phyloP scores from a whole-genome alignment of 345 rosid species.

The Physaria fendleri region DNA sequence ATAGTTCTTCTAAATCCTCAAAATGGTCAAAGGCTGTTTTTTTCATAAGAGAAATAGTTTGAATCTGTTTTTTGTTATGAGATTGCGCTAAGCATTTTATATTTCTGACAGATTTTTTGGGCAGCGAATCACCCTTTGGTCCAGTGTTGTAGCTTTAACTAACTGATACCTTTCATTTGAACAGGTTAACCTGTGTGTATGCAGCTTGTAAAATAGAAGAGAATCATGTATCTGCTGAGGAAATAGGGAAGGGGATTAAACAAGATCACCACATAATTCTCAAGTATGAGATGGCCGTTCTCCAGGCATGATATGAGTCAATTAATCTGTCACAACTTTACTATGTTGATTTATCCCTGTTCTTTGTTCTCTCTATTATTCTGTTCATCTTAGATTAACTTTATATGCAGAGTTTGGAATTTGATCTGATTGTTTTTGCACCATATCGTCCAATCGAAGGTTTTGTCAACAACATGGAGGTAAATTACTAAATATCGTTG shows the following conservation, averaged over 20 bases:
- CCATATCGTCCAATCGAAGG: slow-evolving; percentile 96
- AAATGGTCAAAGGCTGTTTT: neutral
- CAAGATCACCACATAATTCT: slow-evolving; percentile 98
- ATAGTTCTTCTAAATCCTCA: slow-evolving; percentile 27
- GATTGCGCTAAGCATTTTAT: neutral
- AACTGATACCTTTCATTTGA: slow-evolving; percentile 10
- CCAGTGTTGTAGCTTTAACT: slow-evolving; percentile 18
- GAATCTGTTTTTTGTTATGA: neutral
- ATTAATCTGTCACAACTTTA: slow-evolving; percentile 1
- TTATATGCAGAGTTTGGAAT: slow-evolving; percentile 75
- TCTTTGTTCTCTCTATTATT: neutral
- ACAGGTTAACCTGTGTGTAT: slow-evolving; percentile 95
- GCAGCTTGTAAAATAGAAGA: slow-evolving; percentile 96
- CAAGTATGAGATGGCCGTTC: slow-evolving; percentile 93
- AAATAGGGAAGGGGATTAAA: slow-evolving; percentile 95
- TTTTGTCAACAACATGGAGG: slow-evolving; percentile 73
- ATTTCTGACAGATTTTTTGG: neutral
- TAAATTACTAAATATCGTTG: no score
- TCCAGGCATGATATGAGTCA: slow-evolving; percentile 57
- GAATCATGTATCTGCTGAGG: slow-evolving; percentile 98
- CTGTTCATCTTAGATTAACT: slow-evolving; percentile 6
- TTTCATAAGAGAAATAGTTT: neutral
- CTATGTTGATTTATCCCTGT: neutral
- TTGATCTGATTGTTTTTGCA: slow-evolving; percentile 92
- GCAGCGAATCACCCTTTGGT: neutral